Evolutionary conservation across 352 stramenopile species (phyloP), one percentile per base, ranked within the genome.

Genomic region (Albugo laibachii): DNA sequence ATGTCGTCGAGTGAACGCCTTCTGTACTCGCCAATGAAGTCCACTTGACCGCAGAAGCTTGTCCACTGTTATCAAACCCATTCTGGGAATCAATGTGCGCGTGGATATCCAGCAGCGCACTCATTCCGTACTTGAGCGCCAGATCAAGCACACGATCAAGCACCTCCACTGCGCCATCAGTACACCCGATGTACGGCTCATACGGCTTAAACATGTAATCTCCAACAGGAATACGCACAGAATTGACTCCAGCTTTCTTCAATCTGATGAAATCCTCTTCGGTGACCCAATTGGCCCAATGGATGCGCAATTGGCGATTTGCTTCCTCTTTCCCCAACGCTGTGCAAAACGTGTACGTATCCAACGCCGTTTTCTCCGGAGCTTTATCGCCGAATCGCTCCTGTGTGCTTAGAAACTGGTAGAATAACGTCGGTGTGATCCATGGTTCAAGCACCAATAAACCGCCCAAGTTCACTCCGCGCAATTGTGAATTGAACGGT

Each of bases 401-500:
- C 35, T 82, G 64, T 4, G 67, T 83, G 38, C 76, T 71, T 13
- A 97, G 51, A 63, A 97, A 97, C 56, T 97, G 89, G 63, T 97
- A 97, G 63, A 97, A 97, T 24, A 97, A 58, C 47, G 66, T 82
- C 20, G 92, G 93, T 19, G 88, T 97, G 56, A 97, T 92, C 88
- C 88, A 97, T 12, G 85, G 87, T 61, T 97, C 92, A 19, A 97
- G 66, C 16, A 97, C 92, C 59, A 97, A 77, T 83, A 83, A 97
- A 15, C 89, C 88, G 27, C 88, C 92, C 11, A 97, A 68, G 56
- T 96, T 97, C 31, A 85, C 85, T 13, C 87, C 87, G 39, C 86
- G 82, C 42, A 97, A 61, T 51, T 92, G 73, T 37, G 50, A 62
- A 60, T 84, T 91, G 56, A 80, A 92, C 11, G 69, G 72, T 34